Evolutionary conservation across 768 basidiomycete genomes (phyloP).

Genomic region (Inosperma sp.): DNA sequence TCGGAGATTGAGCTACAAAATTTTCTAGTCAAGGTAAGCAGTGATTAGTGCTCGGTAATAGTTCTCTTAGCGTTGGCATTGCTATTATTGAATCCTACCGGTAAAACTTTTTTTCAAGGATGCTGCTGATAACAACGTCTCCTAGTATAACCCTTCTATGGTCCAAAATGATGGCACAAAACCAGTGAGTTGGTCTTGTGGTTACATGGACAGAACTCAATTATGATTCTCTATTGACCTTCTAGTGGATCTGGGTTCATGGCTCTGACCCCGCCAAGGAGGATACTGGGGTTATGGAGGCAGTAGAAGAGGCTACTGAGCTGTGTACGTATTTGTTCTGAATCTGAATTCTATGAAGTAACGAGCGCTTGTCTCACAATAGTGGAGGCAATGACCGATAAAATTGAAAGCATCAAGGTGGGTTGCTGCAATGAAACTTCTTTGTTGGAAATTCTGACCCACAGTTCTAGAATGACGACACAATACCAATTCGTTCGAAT

Average conservation of each 20-base stretch:
- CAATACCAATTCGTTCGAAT: constrained; percentile 61
- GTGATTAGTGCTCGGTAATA: not conserved
- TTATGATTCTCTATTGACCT: not conserved
- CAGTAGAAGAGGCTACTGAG: constrained; percentile 42
- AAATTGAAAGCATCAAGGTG: constrained; percentile 60
- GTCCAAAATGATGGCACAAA: constrained; percentile 73
- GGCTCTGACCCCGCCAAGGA: constrained; percentile 23
- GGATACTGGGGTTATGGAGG: constrained; percentile 26
- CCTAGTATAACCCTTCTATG: constrained; percentile 71
- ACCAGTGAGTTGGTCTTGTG: constrained; percentile 43
- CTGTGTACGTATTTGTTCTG: constrained; percentile 34
- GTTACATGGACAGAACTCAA: not conserved
- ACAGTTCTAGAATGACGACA: constrained; percentile 48
- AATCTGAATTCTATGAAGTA: not conserved
- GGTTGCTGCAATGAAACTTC: constrained; percentile 5
- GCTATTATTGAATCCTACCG: not conserved
- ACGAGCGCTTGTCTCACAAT: not conserved
- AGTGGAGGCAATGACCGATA: constrained; percentile 58
- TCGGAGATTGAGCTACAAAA: constrained; percentile 43
- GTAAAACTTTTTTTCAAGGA: not conserved
- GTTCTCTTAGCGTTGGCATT: not conserved
- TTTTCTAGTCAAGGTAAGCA: constrained; percentile 51
- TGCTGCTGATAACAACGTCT: not conserved
- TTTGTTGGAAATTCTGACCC: not conserved
- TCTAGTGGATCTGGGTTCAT: constrained; percentile 66